Base-by-base conservation (phyloP, 305 asterid genomes). In the Lippia alba region DNA sequence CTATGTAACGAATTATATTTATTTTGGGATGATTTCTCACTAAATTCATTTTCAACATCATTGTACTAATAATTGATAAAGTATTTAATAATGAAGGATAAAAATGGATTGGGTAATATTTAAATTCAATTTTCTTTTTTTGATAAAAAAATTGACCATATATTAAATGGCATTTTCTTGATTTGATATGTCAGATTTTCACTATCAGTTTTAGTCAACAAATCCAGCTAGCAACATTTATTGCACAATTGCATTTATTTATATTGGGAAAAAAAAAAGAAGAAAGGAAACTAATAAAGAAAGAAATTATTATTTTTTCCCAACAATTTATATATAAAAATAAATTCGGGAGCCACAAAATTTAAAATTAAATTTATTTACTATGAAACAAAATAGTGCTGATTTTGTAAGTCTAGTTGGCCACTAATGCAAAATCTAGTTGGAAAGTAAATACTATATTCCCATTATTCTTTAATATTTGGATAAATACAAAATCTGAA, bases 391-490 rank as follows among this genome's bases (percentile, higher is more conserved):
- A 49, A 15, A 15, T 24, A 5, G 16, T 49, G n/a, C 15, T 49
- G 18, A 15, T 18, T 49, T n/a, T 15, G 55, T n/a, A 49, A 2
- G 5, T 49, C 15, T 17, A 51, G 32, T 51, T 51, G 51, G 66
- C 12, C 55, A 48, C 49, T 55, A 36, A 62, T 71, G 70, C 57
- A 41, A 55, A 24, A 63, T 53, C 64, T 63, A 71, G 64, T 6
- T 30, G 50, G 40, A 71, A 61, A 54, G 50, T 12, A 51, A 19
- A 12, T 41, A 36, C 54, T 33, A 41, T 39, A 50, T 24, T 24
- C 30, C 30, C 30, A 24, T 24, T 24, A 24, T 24, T 24, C 30
- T 34, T 48, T 16, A 32, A 30, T 15, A 11, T 41, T 6, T 63
- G 30, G 30, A 24, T 36, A 36, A 4, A 36, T 36, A 12, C 54